Evolutionary conservation across 805 yeast species (phyloP).

Genomic region (Cyberlindnera bimundalis): DNA sequence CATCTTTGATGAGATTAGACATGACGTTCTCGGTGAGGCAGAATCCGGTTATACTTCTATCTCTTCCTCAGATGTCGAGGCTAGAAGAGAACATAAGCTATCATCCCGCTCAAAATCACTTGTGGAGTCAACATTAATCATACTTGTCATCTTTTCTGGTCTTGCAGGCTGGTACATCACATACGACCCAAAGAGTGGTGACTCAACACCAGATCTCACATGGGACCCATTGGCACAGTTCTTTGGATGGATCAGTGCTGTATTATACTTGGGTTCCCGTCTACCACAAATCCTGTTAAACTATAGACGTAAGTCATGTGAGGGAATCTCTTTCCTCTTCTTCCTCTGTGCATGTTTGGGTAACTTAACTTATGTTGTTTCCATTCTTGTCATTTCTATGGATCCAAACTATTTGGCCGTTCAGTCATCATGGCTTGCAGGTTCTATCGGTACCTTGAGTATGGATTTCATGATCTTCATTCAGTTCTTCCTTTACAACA

Average conservation of each 20-base stretch:
- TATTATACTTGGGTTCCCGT: slow-evolving; percentile 78
- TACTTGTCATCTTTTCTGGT: slow-evolving; percentile 71
- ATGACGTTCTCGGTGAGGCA: slow-evolving; percentile 33
- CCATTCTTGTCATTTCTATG: slow-evolving; percentile 73
- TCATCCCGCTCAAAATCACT: slow-evolving; percentile 22
- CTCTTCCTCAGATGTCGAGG: slow-evolving; percentile 8
- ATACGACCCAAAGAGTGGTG: slow-evolving; percentile 38
- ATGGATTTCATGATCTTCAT: slow-evolving; percentile 81
- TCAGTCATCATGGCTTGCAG: slow-evolving; percentile 90
- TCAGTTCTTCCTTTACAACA: slow-evolving; percentile 76
- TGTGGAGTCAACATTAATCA: slow-evolving; percentile 46
- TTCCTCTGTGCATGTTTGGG: slow-evolving; percentile 95
- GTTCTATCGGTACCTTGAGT: slow-evolving; percentile 81
- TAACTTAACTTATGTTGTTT: slow-evolving; percentile 83
- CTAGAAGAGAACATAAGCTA: slow-evolving; percentile 13
- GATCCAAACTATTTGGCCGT: slow-evolving; percentile 68
- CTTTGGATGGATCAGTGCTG: slow-evolving; percentile 79
- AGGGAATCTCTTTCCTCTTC: slow-evolving; percentile 90
- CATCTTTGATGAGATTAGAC: slow-evolving; percentile 60
- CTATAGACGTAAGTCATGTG: slow-evolving; percentile 84
- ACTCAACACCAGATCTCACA: slow-evolving; percentile 43
- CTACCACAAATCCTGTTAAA: slow-evolving; percentile 89
- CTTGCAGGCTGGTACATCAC: slow-evolving; percentile 83
- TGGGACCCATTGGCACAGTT: slow-evolving; percentile 79
- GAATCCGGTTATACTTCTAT: slow-evolving; percentile 15